These are phyloP conservation scores for Lojkania enalia DNA, from an alignment of 2,329 filamentous ascomycete species.

Conservation along the genomic window DNA sequence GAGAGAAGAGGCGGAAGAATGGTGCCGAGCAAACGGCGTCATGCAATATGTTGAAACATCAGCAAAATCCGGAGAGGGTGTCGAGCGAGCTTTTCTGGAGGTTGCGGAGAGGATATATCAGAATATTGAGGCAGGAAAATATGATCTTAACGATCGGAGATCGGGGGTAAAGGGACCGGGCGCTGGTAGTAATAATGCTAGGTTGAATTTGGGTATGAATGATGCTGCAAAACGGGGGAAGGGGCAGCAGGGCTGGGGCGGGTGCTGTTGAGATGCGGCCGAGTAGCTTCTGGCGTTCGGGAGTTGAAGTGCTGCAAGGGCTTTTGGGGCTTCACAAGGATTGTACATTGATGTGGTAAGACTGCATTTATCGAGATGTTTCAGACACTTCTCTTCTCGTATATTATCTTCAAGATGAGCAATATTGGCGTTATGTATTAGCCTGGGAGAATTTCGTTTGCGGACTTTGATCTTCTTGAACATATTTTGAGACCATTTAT, in stretches of 20 bases:
- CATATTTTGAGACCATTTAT: too few relatives aligned
- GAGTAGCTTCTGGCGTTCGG: too few relatives aligned
- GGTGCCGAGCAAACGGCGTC: slow-evolving; percentile 83
- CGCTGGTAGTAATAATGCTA: slow-evolving; percentile 49
- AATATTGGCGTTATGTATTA: too few relatives aligned
- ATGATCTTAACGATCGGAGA: slow-evolving; percentile 90
- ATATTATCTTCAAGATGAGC: too few relatives aligned
- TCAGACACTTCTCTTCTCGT: too few relatives aligned
- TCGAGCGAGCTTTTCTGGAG: slow-evolving; percentile 89
- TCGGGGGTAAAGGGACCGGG: slow-evolving; percentile 80
- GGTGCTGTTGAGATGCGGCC: slow-evolving; percentile 39
- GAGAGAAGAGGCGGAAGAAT: slow-evolving; percentile 80
- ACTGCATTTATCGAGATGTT: too few relatives aligned
- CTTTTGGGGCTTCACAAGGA: too few relatives aligned
- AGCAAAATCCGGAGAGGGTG: slow-evolving; percentile 92
- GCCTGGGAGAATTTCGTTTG: too few relatives aligned
- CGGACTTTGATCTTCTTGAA: too few relatives aligned
- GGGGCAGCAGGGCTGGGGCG: slow-evolving; percentile 39
- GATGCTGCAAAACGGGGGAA: slow-evolving; percentile 41
- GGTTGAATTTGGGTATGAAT: slow-evolving; percentile 51
- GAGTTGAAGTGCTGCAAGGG: too few relatives aligned
- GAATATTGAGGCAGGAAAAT: slow-evolving; percentile 93
- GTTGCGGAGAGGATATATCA: slow-evolving; percentile 95
- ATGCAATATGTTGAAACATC: slow-evolving; percentile 95
- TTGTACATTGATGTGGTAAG: too few relatives aligned